A percentile compares a stretch with the other conserved stretches of the same genome.
These are phyloP conservation scores for Calophaca sinica DNA, from an alignment of 306 rosid species.

Conservation along the genomic window DNA sequence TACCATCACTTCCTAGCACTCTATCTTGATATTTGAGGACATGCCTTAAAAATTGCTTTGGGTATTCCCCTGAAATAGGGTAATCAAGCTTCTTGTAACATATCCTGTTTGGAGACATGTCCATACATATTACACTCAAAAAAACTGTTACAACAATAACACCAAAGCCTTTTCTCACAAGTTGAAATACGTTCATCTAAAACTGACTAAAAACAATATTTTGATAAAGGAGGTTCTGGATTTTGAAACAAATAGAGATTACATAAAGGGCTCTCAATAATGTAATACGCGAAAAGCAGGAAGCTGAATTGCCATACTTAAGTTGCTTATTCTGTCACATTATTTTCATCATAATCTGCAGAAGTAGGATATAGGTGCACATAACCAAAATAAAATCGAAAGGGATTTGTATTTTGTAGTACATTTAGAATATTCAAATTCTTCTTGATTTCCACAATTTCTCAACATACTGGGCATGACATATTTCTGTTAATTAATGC, in stretches of 20 bases:
- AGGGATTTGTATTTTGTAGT: too few species aligned
- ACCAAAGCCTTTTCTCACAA: background rate
- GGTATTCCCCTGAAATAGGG: background rate
- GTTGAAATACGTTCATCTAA: background rate
- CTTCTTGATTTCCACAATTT: background rate
- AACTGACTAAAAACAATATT: background rate
- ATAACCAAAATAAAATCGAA: slow-evolving; percentile 21
- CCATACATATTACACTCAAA: background rate
- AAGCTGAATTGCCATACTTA: background rate
- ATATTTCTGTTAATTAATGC: too few species aligned
- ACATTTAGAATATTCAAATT: too few species aligned
- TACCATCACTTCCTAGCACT: slow-evolving; percentile 1
- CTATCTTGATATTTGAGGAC: background rate
- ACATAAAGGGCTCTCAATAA: background rate
- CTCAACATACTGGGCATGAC: too few species aligned
- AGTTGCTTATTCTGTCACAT: slow-evolving; percentile 15
- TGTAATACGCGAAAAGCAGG: background rate
- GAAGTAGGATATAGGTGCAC: background rate
- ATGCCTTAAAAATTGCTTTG: background rate
- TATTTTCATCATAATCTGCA: background rate
- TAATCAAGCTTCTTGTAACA: background rate
- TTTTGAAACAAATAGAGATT: background rate
- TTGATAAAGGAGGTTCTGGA: background rate
- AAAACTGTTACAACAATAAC: background rate
- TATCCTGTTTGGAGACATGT: background rate